These are phyloP conservation scores for Copromyces sp. DNA, from an alignment of 495 filamentous ascomycete species.

Conservation along the genomic window DNA sequence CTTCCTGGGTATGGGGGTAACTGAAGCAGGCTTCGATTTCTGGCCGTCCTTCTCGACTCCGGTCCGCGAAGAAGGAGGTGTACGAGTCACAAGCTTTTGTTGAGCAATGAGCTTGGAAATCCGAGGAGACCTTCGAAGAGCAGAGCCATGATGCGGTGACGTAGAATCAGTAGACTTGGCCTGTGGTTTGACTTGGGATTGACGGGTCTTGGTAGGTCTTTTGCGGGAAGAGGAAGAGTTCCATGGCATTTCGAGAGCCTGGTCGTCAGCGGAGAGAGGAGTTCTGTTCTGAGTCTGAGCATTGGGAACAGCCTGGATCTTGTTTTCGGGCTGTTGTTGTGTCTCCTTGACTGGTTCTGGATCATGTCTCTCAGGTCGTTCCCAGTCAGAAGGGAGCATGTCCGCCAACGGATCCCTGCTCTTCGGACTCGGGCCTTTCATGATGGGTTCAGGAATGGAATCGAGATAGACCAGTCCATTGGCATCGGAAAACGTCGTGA, in stretches of 20 bases:
- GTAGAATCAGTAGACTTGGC: not conserved
- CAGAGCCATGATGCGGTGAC: not conserved
- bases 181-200: not conserved
- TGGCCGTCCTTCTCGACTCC: not conserved
- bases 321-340: not conserved
- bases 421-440: not conserved
- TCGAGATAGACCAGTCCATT: not conserved
- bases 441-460: not conserved
- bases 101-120: not conserved
- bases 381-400: not conserved
- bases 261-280: not conserved
- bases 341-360: not conserved
- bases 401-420: slow-evolving; percentile 4
- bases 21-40: not conserved
- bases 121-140: not conserved
- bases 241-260: not conserved
- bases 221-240: not conserved
- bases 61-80: not conserved
- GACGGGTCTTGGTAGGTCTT: not conserved
- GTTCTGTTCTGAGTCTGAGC: not conserved
- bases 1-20: not conserved
- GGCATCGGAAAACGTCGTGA: not conserved
- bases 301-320: not conserved
- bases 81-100: not conserved
- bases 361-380: not conserved